Base-by-base conservation (phyloP, 1,139 yeast genomes). In the Cylindricascospora bacillispora region DNA sequence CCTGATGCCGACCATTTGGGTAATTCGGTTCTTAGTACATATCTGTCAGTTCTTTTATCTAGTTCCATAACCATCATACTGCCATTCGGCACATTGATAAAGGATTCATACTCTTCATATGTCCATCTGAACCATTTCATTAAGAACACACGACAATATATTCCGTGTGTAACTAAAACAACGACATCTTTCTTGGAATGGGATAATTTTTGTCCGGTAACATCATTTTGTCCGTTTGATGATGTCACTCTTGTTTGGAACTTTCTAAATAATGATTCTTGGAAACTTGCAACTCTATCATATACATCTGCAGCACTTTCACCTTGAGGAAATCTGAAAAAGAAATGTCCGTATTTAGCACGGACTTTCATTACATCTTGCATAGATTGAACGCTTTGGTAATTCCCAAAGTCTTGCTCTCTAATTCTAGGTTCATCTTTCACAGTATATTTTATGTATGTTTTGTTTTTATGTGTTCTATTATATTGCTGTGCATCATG, bases 51-150 rank as follows among this genome's bases (percentile, higher is more conserved):
- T 2, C 57, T 59, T 11, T 54, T 57, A 27, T 61, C 56, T 35
- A 66, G 62, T 49, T 80, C 82, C 93, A 85, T 80, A 20, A 78
- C 67, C 24, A 85, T 61, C 50, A 79, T 77, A 40, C 76, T 73
- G 46, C 95, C 86, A 52, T 85, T 92, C 1, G 85, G 86, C 12
- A 85, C 72, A 50, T 85, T 85, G 35, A 77, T 67, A 40, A 85
- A 63, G 25, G 76, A 65, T 55, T 85, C 95, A 55, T 83, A 85
- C 54, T 77, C 75, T 52, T 85, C 95, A 49, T 78, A 86, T 2
- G 79, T 67, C 95, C 95, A 85, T 33, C 93, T 62, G 51, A 74
- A 85, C 95, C 95, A 77, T 47, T 83, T 80, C 89, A 85, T 83
- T 27, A 85, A 54, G 46, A 85, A 85, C 10, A 83, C 95, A 26